A percentile compares a stretch with the other conserved stretches of the same genome.
Conservation (phyloP, 2,329 filamentous ascomycete species). For the Didymella exigua region DNA sequence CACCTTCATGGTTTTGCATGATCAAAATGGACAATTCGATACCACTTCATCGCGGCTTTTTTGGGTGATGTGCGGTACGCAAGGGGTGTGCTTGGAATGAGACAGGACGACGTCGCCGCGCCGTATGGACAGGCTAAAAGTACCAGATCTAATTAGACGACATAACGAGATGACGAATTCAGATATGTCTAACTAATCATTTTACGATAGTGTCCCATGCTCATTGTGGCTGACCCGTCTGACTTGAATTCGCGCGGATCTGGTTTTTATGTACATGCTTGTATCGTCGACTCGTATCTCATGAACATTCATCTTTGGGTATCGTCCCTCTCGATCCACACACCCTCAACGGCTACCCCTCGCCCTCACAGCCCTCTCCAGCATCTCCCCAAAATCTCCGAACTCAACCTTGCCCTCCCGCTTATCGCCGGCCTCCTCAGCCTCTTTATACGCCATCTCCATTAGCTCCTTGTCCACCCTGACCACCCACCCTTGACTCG, state of each 20-base stretch:
- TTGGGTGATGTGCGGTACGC: conserved; percentile 16
- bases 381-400: conserved; percentile 45
- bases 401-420: conserved; percentile 44
- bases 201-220: neutral
- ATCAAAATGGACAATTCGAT: conserved; percentile 46
- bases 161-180: conserved; percentile 17
- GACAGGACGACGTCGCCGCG: conserved; percentile 6
- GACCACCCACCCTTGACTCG: conserved; percentile 52
- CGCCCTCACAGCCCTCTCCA: conserved; percentile 44
- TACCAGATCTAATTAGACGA: conserved; percentile 13
- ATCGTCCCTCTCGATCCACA: neutral
- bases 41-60: conserved; percentile 27
- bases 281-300: neutral
- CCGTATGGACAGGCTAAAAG: conserved; percentile 5
- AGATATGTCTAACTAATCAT: conserved; percentile 9
- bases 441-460: conserved; percentile 47
- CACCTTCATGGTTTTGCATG: conserved; percentile 50
- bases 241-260: too few species aligned
- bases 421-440: conserved; percentile 32
- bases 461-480: conserved; percentile 49
- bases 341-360: conserved; percentile 22
- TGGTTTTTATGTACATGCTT: neutral
- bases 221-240: too few species aligned
- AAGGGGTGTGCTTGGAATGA: conserved; percentile 13
- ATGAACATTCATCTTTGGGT: neutral